Evolutionary conservation across 352 stramenopile species (phyloP).

Genomic region (Globisporangium barbulae): DNA sequence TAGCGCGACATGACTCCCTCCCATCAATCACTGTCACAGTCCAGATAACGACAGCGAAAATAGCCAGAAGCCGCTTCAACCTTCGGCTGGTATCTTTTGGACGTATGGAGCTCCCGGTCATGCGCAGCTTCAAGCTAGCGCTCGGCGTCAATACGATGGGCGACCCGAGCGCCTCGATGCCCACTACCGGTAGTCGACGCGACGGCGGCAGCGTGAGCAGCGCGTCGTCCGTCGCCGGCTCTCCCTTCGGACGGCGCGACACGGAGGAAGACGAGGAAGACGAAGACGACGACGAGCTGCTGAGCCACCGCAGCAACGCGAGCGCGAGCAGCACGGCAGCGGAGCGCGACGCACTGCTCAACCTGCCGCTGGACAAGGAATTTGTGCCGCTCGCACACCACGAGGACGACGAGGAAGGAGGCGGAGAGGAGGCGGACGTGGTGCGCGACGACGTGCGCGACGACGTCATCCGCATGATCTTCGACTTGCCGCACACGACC

Average conservation of each 20-base stretch:
- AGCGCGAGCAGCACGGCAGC: constrained; percentile 16
- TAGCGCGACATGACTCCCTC: not conserved
- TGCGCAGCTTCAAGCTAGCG: constrained; percentile 29
- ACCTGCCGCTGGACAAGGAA: constrained; percentile 44
- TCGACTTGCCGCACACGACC: constrained; percentile 67
- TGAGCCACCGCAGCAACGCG: constrained; percentile 22
- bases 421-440: constrained; percentile 24
- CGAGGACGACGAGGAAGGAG: constrained; percentile 18
- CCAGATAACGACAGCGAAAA: not conserved
- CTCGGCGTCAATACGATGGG: constrained; percentile 18
- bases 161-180: constrained; percentile 9
- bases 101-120: constrained; percentile 24
- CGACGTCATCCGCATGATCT: constrained; percentile 88
- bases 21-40: too few species aligned
- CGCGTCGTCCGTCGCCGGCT: not conserved
- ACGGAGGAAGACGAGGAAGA: constrained; percentile 24
- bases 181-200: constrained; percentile 5
- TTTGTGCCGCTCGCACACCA: constrained; percentile 36
- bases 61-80: constrained; percentile 12
- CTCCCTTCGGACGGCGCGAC: constrained; percentile 21
- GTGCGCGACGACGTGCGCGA: constrained; percentile 58
- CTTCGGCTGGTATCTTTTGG: not conserved
- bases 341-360: constrained; percentile 20
- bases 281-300: constrained; percentile 10
- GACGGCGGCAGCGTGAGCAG: constrained; percentile 14